These are phyloP conservation scores for Rubia tinctorum DNA, from an alignment of 305 asterid species.

Conservation along the genomic window DNA sequence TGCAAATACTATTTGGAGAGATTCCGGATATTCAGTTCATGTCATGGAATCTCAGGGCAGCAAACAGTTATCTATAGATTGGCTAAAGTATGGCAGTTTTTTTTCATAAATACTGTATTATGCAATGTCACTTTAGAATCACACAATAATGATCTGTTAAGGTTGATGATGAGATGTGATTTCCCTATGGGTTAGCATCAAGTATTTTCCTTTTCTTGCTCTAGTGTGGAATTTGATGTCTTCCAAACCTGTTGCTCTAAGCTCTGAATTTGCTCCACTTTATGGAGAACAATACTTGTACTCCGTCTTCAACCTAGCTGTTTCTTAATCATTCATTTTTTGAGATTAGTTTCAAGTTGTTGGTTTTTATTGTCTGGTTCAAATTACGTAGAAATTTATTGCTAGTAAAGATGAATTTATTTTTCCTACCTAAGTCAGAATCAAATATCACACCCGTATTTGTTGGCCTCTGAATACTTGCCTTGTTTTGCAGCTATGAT, in stretches of 20 bases:
- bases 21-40: slow-evolving; percentile 44
- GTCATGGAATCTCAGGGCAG: slow-evolving; percentile 41
- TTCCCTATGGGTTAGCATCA: neutral
- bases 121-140: neutral
- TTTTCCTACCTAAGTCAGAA: neutral
- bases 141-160: neutral
- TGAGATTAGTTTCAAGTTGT: neutral
- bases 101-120: neutral
- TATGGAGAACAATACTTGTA: neutral
- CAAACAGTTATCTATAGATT: slow-evolving; percentile 55
- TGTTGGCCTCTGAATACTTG: slow-evolving; percentile 1
- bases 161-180: neutral
- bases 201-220: neutral
- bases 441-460: neutral
- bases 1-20: slow-evolving; percentile 55
- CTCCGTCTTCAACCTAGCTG: neutral
- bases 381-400: neutral
- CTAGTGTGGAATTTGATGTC: neutral
- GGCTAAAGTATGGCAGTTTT: slow-evolving; percentile 73
- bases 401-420: neutral
- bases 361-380: neutral
- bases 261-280: slow-evolving; percentile 4
- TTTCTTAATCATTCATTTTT: neutral
- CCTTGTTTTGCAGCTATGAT: slow-evolving; percentile 62
- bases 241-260: neutral